Percentiles rank a stretch among this genome's conserved stretches.
Conservation (phyloP, 2,329 filamentous ascomycete genomes). For the Rutstroemia sp. region DNA sequence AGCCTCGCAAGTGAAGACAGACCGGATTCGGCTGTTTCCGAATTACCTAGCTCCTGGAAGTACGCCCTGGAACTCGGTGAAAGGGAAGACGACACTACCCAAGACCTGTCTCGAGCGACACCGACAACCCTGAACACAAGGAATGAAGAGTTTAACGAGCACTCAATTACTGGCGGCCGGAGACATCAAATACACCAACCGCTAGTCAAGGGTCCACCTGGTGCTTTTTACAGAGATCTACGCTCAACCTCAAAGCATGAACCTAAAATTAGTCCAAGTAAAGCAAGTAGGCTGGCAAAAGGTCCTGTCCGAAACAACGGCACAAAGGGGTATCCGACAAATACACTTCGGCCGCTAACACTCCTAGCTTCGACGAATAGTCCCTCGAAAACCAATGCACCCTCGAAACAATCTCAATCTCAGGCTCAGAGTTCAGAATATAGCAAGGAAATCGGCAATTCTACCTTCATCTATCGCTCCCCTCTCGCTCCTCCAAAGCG, state of each 20-base stretch:
- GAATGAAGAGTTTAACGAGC: background rate
- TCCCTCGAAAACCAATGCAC: background rate
- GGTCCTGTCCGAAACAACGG: background rate
- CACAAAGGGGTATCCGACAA: constrained; percentile 17
- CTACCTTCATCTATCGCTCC: constrained; percentile 24
- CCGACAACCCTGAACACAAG: background rate
- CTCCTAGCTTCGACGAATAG: constrained; percentile 10
- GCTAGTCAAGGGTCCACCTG: constrained; percentile 18
- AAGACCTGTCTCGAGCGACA: background rate
- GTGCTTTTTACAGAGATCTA: constrained; percentile 23
- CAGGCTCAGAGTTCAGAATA: background rate
- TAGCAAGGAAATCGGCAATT: background rate
- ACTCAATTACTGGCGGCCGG: background rate
- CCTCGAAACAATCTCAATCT: constrained; percentile 9
- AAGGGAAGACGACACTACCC: background rate
- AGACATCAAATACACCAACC: constrained; percentile 10
- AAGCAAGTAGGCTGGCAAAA: constrained; percentile 6
- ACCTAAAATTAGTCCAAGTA: constrained; percentile 3
- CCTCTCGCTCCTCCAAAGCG: constrained; percentile 24
- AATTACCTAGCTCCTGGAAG: constrained; percentile 17
- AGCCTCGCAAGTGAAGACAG: background rate
- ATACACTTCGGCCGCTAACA: constrained; percentile 20
- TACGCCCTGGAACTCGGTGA: constrained; percentile 13
- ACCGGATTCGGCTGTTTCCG: background rate
- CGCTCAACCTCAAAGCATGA: constrained; percentile 12